A percentile compares a stretch with the other conserved stretches of the same genome.
Evolutionary conservation across 805 yeast species (phyloP).

Genomic region (Myxozyma lipomycoides): DNA sequence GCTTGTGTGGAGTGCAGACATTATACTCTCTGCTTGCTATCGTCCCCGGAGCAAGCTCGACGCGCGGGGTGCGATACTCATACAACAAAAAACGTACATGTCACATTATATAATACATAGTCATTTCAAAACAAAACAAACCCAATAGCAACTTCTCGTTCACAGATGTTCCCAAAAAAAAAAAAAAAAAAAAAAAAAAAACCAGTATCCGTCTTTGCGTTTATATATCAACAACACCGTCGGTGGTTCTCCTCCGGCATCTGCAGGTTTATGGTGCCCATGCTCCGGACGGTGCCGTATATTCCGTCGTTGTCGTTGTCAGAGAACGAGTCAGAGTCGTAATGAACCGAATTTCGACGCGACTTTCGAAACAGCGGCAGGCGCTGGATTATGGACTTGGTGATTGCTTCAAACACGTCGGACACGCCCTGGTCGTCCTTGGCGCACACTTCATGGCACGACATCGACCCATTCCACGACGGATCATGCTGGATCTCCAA

Average conservation of each 20-base stretch:
- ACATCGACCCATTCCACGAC: constrained; percentile 30
- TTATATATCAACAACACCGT: constrained; percentile 8
- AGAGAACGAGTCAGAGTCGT: constrained; percentile 25
- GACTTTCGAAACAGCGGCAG: constrained; percentile 31
- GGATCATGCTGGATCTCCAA: constrained; percentile 15
- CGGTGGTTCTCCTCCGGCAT: constrained; percentile 11
- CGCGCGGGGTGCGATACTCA: too few relatives aligned
- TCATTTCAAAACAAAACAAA: too few relatives aligned
- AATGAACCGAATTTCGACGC: constrained; percentile 26
- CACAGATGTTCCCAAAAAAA: too few relatives aligned
- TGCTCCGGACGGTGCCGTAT: constrained; percentile 18
- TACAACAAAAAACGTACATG: too few relatives aligned
- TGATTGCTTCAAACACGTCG: constrained; percentile 37
- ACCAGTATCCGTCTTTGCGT: too few relatives aligned
- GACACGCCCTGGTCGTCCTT: constrained; percentile 38
- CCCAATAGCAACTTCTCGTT: too few relatives aligned
- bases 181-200: not conserved
- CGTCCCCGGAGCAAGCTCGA: too few relatives aligned
- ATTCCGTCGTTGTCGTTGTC: constrained; percentile 18
- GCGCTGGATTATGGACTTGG: constrained; percentile 32
- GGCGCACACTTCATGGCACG: constrained; percentile 38
- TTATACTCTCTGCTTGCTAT: too few relatives aligned
- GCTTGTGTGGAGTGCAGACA: too few relatives aligned
- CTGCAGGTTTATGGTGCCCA: constrained; percentile 20
- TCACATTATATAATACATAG: too few relatives aligned